Base-by-base conservation (phyloP, 495 filamentous ascomycete genomes). In the Xylaria grammica region DNA sequence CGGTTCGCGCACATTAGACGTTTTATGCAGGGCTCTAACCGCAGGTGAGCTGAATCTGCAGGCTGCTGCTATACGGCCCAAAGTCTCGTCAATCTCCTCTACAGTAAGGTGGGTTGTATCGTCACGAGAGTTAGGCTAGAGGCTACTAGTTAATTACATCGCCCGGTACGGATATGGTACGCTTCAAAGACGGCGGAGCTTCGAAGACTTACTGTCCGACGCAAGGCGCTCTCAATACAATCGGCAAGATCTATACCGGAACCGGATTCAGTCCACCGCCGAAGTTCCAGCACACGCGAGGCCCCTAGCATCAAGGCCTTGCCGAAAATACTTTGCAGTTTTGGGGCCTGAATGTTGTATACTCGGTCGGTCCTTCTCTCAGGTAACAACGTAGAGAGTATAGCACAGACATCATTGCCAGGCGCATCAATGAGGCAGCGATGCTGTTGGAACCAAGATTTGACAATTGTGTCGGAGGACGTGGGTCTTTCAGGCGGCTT, bases 311-410 rank as follows among this genome's bases (percentile, higher is more conserved):
- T 67, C 27, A 94, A 75, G 29, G 84, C 87, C 63, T 89, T 84
- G 11, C 84, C 86, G 11, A 96, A 82, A 19, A 89, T 80, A 29
- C 80, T 81, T 38, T 87, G 84, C 1, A 96, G 78, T 2, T 79
- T 81, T 13, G 74, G 74, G 17, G 84, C 81, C 64, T 90, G 83
- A 0, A 95, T 76, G 61, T 77, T 78, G 72, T 93, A 96, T 9
- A 92, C 89, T 24, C 92, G 83, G 71, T 96, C 93, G 0, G 83
- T 83, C 59, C 91, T 81, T 68, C 85, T 88, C 63, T 91, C 87
- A 0, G 93, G 93, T 19, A 93, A 83, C 15, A 96, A 78, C 29
- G 87, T 86, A 3, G 89, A 92, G 0, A 95, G 81, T 22, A 95
- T 76, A 0, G 89, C 87, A 2, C 84, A 75, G 36, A 73, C 76